Evolutionary conservation across 2,329 filamentous ascomycete species (phyloP), one percentile per base, ranked within the genome.

Genomic region (Colletotrichum orchidophilum): DNA sequence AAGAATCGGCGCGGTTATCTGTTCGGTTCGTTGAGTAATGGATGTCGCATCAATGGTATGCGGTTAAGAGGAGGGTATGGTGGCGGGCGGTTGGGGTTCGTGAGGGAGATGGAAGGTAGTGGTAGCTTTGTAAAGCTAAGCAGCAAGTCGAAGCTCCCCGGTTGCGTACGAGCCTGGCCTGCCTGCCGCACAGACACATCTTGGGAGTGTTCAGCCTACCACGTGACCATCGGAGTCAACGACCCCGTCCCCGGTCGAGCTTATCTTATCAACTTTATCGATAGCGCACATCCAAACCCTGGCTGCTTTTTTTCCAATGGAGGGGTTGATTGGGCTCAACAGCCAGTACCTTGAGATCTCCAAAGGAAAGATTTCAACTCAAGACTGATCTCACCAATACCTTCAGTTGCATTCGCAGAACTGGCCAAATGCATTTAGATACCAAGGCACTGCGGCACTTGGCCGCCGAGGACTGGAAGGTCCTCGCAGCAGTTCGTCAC

Each of bases 361-460:
- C n/a, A 29, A 46, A 29, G 13, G 33, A 29, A 35, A 12, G 12
- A 39, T 49, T 29, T 31, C 3, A 24, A 29, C n/a, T 21, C 33
- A 33, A 18, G 29, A 49, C 35, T n/a, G 7, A 33, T 39, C 31
- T 55, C 1, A 5, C 39, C 27, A 49, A 33, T 5, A 9, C 57
- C 15, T 15, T 9, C 49, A 31, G 15, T 3, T 13, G 24, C 49
- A 31, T 52, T 31, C 18, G 31, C 24, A 29, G 7, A 21, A 63
- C 26, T 59, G 29, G 70, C 78, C 83, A 71, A 74, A 99, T 99
- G 96, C 97, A 96, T 87, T 91, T 99, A 81, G 95, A 99, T 81
- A 95, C 96, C 60, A 95, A 95, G 81, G 92, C 94, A 60, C 92
- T 99, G 84, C 95, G 97, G 80, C 96, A 99, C 83, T 90, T 99